Percentiles rank a stretch among this genome's conserved stretches.
These are phyloP conservation scores for Calonectria pauciramosa DNA, from an alignment of 2,329 filamentous ascomycete species.

Conservation along the genomic window DNA sequence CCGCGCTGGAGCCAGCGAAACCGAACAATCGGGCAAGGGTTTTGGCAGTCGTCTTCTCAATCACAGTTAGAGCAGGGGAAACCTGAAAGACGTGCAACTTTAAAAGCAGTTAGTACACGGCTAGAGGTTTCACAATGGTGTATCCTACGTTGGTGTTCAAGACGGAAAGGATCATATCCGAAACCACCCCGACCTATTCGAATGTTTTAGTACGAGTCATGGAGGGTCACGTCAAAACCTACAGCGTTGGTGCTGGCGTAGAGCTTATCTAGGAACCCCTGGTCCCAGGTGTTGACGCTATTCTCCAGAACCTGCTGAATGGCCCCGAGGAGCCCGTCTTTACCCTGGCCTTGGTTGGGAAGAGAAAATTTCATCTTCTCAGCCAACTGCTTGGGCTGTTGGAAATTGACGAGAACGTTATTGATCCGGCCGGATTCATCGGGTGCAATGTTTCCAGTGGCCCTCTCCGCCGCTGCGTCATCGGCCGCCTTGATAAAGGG, in stretches of 20 bases:
- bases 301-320: conserved; percentile 82
- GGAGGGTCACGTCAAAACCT: conserved; percentile 43
- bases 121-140: background rate
- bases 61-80: conserved; percentile 86
- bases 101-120: conserved; percentile 21
- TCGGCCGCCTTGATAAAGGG: conserved; percentile 81
- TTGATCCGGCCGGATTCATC: conserved; percentile 55
- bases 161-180: conserved; percentile 86
- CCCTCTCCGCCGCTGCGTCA: conserved; percentile 66
- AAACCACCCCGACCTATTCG: conserved; percentile 80
- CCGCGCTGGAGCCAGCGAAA: conserved; percentile 76
- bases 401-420: conserved; percentile 75
- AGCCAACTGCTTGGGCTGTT: conserved; percentile 69
- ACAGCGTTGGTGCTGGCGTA: conserved; percentile 92
- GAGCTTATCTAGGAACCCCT: conserved; percentile 95
- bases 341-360: conserved; percentile 71
- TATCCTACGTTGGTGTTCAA: conserved; percentile 87
- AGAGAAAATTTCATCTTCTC: conserved; percentile 71
- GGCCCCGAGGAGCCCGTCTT: conserved; percentile 80
- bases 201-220: conserved; percentile 21
- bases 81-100: conserved; percentile 87
- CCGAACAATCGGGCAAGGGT: conserved; percentile 84
- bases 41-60: conserved; percentile 86
- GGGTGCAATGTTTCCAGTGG: conserved; percentile 62
- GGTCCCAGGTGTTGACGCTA: conserved; percentile 98